phyloP scores from a whole-genome alignment of 345 rosid species.

The Linum usitatissimum region DNA sequence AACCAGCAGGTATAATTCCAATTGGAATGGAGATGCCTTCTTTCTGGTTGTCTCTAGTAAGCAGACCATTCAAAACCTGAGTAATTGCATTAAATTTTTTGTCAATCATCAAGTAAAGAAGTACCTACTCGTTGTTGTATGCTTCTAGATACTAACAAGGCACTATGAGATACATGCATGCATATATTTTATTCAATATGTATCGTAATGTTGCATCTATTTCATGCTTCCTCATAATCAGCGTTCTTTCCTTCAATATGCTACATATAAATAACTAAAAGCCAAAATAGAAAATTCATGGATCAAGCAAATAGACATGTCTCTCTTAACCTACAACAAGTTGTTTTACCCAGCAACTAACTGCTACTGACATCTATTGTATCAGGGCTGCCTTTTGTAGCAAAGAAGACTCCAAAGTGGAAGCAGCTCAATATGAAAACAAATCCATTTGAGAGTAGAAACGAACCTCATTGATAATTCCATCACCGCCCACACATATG shows the following conservation, averaged over 20 bases:
- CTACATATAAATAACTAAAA: too few species aligned
- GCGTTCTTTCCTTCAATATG: too few species aligned
- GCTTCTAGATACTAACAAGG: background rate
- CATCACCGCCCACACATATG: conserved; percentile 96
- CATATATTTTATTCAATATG: background rate
- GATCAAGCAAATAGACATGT: too few species aligned
- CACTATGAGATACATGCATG: background rate
- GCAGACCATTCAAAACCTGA: conserved; percentile 92
- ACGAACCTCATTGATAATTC: conserved; percentile 91
- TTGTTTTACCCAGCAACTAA: too few species aligned
- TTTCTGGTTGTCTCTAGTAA: conserved; percentile 73
- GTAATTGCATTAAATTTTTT: conserved; percentile 16
- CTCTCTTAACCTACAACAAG: too few species aligned
- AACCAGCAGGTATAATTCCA: conserved; percentile 98
- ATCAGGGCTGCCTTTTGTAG: too few species aligned
- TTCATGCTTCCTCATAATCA: too few species aligned
- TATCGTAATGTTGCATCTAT: background rate
- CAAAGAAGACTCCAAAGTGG: background rate
- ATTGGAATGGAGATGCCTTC: conserved; percentile 98
- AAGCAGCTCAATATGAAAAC: background rate
- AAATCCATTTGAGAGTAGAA: conserved; percentile 6
- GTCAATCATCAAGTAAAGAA: background rate
- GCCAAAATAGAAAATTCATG: too few species aligned
- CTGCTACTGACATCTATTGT: too few species aligned
- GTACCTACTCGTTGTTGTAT: background rate